phyloP scores from a whole-genome alignment of 495 filamentous ascomycete genomes.

The Platismatia glauca region DNA sequence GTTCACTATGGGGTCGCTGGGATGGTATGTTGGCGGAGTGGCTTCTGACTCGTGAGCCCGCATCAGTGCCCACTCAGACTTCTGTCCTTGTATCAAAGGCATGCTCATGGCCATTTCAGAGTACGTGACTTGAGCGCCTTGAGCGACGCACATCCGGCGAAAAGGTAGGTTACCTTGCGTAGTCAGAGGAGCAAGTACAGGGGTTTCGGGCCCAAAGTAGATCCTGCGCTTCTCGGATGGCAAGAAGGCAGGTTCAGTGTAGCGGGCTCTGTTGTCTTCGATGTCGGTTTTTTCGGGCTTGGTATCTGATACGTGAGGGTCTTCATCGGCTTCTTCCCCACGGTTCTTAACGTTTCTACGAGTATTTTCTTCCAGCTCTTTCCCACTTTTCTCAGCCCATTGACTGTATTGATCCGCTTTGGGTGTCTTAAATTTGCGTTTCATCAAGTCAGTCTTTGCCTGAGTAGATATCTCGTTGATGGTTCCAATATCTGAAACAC shows the following conservation, averaged over 20 bases:
- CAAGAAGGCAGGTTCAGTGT: conserved; percentile 72
- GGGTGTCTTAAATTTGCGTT: conserved; percentile 53
- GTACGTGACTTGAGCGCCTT: conserved; percentile 89
- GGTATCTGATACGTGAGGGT: conserved; percentile 28
- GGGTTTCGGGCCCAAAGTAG: conserved; percentile 90
- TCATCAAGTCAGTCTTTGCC: conserved; percentile 60
- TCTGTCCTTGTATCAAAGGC: conserved; percentile 82
- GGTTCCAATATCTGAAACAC: conserved; percentile 50
- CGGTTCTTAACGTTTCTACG: conserved; percentile 15
- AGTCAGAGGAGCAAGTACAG: conserved; percentile 76
- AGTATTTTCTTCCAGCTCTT: conserved; percentile 43
- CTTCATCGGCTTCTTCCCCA: conserved; percentile 13
- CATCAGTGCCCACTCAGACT: conserved; percentile 89
- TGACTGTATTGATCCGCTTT: conserved; percentile 67
- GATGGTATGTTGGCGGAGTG: conserved; percentile 49
- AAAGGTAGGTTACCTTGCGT: conserved; percentile 98
- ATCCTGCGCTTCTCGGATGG: conserved; percentile 87
- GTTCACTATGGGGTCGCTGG: conserved; percentile 31
- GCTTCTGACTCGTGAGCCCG: conserved; percentile 79
- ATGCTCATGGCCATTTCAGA: conserved; percentile 97
- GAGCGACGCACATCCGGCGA: conserved; percentile 77
- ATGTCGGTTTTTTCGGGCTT: conserved; percentile 19
- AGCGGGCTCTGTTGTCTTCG: conserved; percentile 68
- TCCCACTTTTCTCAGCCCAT: conserved; percentile 58
- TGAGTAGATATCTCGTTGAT: conserved; percentile 61